Conservation (phyloP, 108 stramenopile species). For the Mediolabrus comicus region DNA sequence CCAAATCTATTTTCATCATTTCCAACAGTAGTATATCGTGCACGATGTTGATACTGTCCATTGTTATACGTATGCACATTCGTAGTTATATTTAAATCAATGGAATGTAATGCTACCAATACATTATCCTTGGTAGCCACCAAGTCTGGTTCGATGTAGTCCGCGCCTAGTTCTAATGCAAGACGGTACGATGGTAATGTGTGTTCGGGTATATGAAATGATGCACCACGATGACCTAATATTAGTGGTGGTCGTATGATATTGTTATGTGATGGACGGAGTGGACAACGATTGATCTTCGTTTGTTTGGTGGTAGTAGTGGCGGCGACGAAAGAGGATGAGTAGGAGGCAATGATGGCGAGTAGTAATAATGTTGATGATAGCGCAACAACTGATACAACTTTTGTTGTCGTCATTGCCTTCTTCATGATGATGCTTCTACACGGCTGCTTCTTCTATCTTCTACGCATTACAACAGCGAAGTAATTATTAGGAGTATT, state of each 20-base stretch:
- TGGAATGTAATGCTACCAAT: conserved; percentile 61
- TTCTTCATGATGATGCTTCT: too few relatives aligned
- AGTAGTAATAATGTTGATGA: background rate
- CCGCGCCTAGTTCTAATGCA: conserved; percentile 78
- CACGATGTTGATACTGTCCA: conserved; percentile 15
- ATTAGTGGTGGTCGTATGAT: conserved; percentile 28
- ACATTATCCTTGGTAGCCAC: conserved; percentile 57
- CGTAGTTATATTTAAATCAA: conserved; percentile 71
- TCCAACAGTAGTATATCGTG: background rate
- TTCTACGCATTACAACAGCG: too few relatives aligned
- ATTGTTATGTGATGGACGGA: background rate
- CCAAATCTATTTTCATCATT: conserved; percentile 33
- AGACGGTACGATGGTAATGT: conserved; percentile 71
- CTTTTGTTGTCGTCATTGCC: too few relatives aligned
- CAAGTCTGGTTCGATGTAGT: conserved; percentile 84
- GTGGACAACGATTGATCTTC: conserved; percentile 23
- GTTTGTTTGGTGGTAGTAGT: background rate
- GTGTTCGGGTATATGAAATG: conserved; percentile 76
- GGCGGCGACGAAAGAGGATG: background rate
- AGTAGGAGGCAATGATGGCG: too few relatives aligned
- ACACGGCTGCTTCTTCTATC: too few relatives aligned
- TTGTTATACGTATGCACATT: conserved; percentile 52
- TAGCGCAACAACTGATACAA: too few relatives aligned
- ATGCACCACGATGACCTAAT: conserved; percentile 77
- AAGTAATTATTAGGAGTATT: too few relatives aligned